A percentile compares a stretch with the other conserved stretches of the same genome.
These are phyloP conservation scores for Trypanosoma rangeli DNA, from an alignment of 208 protist genomes.

Conservation along the genomic window DNA sequence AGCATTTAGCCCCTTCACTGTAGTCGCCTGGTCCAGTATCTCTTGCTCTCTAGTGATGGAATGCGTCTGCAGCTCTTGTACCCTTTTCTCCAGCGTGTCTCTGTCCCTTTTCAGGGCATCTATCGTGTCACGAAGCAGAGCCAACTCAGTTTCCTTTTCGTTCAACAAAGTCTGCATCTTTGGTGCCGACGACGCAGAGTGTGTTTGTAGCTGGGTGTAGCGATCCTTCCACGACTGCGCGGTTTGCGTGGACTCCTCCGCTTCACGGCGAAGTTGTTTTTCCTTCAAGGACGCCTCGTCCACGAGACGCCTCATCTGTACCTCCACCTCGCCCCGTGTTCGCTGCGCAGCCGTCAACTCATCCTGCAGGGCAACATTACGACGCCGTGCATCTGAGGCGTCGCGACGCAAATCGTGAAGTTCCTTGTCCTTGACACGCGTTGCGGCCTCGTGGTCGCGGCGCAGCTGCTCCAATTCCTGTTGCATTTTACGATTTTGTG, in stretches of 20 bases:
- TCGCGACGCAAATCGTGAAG: slow-evolving; percentile 45
- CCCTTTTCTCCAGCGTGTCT: slow-evolving; percentile 37
- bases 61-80: slow-evolving; percentile 39
- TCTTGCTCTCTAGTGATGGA: slow-evolving; percentile 6
- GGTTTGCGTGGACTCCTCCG: slow-evolving; percentile 39
- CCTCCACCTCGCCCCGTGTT: slow-evolving; percentile 38
- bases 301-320: slow-evolving; percentile 35
- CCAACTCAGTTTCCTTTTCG: slow-evolving; percentile 58
- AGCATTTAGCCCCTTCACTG: slow-evolving; percentile 40
- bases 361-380: slow-evolving; percentile 42
- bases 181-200: slow-evolving; percentile 29
- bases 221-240: slow-evolving; percentile 55
- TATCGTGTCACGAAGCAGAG: slow-evolving; percentile 30
- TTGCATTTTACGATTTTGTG: slow-evolving; percentile 22
- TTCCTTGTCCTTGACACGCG: slow-evolving; percentile 53
- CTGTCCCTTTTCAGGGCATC: slow-evolving; percentile 43
- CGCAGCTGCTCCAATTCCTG: slow-evolving; percentile 48
- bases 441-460: slow-evolving; percentile 31
- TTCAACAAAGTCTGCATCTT: slow-evolving; percentile 41
- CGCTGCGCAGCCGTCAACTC: slow-evolving; percentile 36
- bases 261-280: slow-evolving; percentile 42
- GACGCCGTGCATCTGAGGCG: slow-evolving; percentile 38
- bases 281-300: slow-evolving; percentile 53
- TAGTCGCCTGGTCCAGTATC: slow-evolving; percentile 11
- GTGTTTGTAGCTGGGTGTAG: slow-evolving; percentile 50